A percentile compares a stretch with the other conserved stretches of the same genome.
Evolutionary conservation across 257 asterid species (phyloP).

Genomic region (Capsicum rhomboideum): DNA sequence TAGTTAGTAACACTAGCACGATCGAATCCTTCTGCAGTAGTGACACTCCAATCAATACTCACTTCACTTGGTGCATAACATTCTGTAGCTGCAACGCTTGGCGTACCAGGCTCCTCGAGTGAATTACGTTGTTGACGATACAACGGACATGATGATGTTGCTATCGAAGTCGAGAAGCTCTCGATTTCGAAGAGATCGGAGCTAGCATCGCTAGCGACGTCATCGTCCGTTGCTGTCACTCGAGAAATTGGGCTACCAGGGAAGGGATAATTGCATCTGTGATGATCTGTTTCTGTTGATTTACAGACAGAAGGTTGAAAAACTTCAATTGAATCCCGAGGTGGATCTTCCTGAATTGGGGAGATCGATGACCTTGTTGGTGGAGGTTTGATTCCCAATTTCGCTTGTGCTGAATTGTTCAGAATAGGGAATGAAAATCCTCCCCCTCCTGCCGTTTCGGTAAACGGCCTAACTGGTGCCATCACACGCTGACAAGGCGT

Average conservation of each 20-base stretch:
- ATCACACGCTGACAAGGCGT: constrained; percentile 20
- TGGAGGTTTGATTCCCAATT: constrained; percentile 5
- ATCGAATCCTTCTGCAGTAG: constrained; percentile 82
- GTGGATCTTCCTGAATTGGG: constrained; percentile 34
- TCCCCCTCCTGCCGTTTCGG: constrained; percentile 3
- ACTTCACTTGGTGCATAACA: constrained; percentile 88
- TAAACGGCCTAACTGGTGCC: constrained; percentile 31
- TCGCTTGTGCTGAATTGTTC: constrained; percentile 14
- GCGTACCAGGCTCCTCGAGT: constrained; percentile 68
- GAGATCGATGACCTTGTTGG: constrained; percentile 2
- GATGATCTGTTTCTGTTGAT: constrained; percentile 11
- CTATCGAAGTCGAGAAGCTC: constrained; percentile 66
- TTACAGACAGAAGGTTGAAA: constrained; percentile 49
- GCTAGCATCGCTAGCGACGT: constrained; percentile 66
- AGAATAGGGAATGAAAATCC: constrained; percentile 70
- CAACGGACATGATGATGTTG: constrained; percentile 35
- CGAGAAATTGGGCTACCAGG: constrained; percentile 46
- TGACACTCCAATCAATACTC: constrained; percentile 88
- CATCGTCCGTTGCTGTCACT: constrained; percentile 40
- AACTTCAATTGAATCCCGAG: constrained; percentile 56
- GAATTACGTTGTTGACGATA: constrained; percentile 58
- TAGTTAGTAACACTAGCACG: constrained; percentile 48
- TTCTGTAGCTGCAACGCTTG: constrained; percentile 58
- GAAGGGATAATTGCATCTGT: constrained; percentile 3
- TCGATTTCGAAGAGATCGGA: constrained; percentile 86